Conservation (phyloP, 2,329 filamentous ascomycete genomes). For the Claviceps fusiformis region DNA sequence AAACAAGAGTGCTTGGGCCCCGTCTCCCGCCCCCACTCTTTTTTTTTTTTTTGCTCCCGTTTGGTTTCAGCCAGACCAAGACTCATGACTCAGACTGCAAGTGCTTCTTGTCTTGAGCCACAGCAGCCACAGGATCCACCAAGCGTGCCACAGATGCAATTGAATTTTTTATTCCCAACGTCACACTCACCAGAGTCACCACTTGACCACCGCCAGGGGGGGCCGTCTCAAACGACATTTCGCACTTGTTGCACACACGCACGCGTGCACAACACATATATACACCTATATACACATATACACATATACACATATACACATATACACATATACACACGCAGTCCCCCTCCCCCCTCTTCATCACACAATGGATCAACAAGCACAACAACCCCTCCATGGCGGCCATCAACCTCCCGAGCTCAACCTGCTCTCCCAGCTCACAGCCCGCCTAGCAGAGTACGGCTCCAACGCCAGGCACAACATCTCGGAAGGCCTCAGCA, state of each 20-base stretch:
- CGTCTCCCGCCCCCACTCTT: too few relatives aligned
- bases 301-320: neutral
- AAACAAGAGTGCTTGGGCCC: too few relatives aligned
- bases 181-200: neutral
- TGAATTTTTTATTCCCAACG: neutral
- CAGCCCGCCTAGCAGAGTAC: conserved; percentile 20
- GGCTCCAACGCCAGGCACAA: conserved; percentile 32
- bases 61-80: too few relatives aligned
- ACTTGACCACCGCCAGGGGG: neutral
- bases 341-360: too few relatives aligned
- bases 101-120: too few relatives aligned
- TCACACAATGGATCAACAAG: conserved; percentile 11
- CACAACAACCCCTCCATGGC: conserved; percentile 10
- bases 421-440: conserved; percentile 20
- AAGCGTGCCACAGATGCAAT: neutral
- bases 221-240: neutral
- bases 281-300: neutral
- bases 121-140: neutral
- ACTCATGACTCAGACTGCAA: too few relatives aligned
- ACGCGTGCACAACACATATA: neutral
- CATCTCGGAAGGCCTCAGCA: conserved; percentile 32
- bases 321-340: neutral
- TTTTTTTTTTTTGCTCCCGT: too few relatives aligned
- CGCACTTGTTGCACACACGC: neutral
- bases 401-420: conserved; percentile 15